Evolutionary conservation across 176 grass and related monocot species (phyloP).

Genomic region (Aegilops speltoides): DNA sequence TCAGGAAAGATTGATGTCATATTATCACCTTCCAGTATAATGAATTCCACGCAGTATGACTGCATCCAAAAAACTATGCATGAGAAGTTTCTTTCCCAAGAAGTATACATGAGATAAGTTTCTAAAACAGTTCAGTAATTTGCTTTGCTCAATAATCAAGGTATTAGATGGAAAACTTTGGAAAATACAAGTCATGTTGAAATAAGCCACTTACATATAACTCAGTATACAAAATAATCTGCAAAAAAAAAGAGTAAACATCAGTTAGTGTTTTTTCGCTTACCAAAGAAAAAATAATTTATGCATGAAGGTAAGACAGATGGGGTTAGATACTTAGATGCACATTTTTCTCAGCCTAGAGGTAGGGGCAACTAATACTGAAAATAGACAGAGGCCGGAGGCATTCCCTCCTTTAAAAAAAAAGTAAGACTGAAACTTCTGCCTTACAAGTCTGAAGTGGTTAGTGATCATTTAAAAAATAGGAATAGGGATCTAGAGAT

Average conservation of each 20-base stretch:
- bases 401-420: neutral
- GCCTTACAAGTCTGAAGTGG: neutral
- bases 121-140: neutral
- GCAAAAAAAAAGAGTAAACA: constrained; percentile 35
- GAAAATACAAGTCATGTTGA: neutral
- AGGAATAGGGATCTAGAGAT: neutral
- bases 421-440: neutral
- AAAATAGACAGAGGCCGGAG: neutral
- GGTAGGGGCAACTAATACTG: neutral
- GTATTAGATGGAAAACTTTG: neutral
- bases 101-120: neutral
- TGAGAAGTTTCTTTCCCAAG: neutral
- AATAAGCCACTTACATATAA: constrained; percentile 69
- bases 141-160: neutral
- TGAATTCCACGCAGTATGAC: constrained; percentile 98
- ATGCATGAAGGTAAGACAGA: neutral
- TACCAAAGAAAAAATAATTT: constrained; percentile 8
- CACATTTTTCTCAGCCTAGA: neutral
- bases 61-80: constrained; percentile 38
- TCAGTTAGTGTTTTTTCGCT: neutral
- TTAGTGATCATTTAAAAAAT: neutral
- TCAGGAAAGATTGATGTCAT: constrained; percentile 77
- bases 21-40: constrained; percentile 97
- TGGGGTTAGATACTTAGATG: neutral
- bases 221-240: constrained; percentile 87